Evolutionary conservation across 2,329 filamentous ascomycete species (phyloP).

Genomic region (Fusarium sarcochroum): DNA sequence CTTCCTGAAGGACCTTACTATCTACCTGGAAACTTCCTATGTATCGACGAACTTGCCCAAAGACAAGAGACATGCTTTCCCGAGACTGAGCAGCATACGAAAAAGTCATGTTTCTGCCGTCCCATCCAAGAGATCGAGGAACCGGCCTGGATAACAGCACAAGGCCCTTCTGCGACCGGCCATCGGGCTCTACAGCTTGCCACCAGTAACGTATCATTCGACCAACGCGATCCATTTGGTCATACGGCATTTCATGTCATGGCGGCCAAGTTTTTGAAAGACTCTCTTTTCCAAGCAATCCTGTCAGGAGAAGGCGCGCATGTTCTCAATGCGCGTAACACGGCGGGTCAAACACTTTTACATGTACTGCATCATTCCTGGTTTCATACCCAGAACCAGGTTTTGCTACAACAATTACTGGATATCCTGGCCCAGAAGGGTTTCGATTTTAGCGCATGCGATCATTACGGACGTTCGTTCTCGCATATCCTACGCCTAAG

Average conservation of each 20-base stretch:
- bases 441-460: constrained; percentile 56
- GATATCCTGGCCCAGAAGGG: constrained; percentile 29
- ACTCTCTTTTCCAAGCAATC: constrained; percentile 51
- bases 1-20: constrained; percentile 48
- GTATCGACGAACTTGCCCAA: constrained; percentile 44
- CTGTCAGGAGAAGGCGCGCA: constrained; percentile 21
- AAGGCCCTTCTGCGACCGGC: constrained; percentile 43
- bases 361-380: constrained; percentile 58
- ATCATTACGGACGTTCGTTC: constrained; percentile 67
- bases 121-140: constrained; percentile 42
- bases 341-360: constrained; percentile 64
- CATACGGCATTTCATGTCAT: constrained; percentile 65
- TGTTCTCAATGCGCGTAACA: constrained; percentile 55
- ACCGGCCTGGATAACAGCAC: constrained; percentile 51
- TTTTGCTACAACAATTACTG: constrained; percentile 50
- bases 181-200: constrained; percentile 31
- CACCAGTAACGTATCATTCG: constrained; percentile 20
- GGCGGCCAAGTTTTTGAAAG: constrained; percentile 53
- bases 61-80: constrained; percentile 39
- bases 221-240: constrained; percentile 58
- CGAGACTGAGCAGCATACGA: constrained; percentile 43
- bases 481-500: constrained; percentile 61
- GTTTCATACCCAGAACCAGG: constrained; percentile 47
- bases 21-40: constrained; percentile 66
- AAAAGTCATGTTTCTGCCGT: constrained; percentile 51